phyloP scores from a whole-genome alignment of 352 stramenopile genomes.

The Phytophthora kernoviae region DNA sequence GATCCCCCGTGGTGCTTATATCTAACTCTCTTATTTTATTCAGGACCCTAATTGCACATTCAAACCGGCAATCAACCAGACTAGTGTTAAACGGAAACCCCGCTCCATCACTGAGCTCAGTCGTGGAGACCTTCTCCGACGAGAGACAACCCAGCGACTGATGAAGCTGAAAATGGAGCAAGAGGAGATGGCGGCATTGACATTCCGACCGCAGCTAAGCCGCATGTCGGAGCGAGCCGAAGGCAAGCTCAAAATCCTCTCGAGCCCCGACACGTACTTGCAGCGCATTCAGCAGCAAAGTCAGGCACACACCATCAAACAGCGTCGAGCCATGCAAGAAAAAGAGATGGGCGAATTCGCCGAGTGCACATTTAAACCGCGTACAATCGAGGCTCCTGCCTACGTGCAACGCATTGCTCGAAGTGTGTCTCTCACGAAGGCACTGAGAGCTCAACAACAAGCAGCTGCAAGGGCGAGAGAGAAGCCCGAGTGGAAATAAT shows the following conservation, averaged over 20 bases:
- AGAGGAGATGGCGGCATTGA: conserved; percentile 81
- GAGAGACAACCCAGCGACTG: conserved; percentile 76
- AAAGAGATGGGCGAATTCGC: conserved; percentile 85
- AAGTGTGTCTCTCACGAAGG: conserved; percentile 75
- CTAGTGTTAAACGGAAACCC: conserved; percentile 61
- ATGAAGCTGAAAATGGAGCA: conserved; percentile 91
- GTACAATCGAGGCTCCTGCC: conserved; percentile 81
- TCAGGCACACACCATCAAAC: conserved; percentile 71
- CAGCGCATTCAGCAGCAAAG: conserved; percentile 83
- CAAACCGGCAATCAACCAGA: conserved; percentile 80
- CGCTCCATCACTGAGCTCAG: conserved; percentile 83
- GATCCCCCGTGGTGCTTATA: not conserved
- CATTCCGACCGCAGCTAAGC: conserved; percentile 80
- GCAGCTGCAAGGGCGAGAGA: conserved; percentile 39
- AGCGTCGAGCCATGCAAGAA: conserved; percentile 74
- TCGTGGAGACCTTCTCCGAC: conserved; percentile 72
- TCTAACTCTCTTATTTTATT: conserved; percentile 3
- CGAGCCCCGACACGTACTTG: conserved; percentile 80
- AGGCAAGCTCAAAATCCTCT: conserved; percentile 81
- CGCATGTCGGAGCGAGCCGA: conserved; percentile 67
- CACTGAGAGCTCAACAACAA: conserved; percentile 64
- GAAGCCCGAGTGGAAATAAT: conserved; percentile 77
- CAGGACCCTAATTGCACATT: conserved; percentile 88
- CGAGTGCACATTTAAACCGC: conserved; percentile 86
- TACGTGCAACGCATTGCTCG: conserved; percentile 86